Base-by-base conservation (phyloP, 1,139 yeast genomes). In the Geotrichum aggregatum region DNA sequence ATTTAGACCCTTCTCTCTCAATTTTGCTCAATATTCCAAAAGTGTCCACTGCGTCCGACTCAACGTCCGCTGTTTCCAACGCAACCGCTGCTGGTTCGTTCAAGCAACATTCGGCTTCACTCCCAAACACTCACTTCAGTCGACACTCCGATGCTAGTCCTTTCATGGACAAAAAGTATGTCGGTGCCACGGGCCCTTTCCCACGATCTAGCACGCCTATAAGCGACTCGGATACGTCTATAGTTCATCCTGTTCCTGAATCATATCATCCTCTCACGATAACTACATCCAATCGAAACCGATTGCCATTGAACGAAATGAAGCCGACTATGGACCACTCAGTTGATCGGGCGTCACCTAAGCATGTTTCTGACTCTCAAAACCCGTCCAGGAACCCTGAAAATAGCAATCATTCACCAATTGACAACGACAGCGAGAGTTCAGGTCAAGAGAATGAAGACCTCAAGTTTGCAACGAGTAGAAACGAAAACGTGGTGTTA, bases 401-500 rank as follows among this genome's bases (percentile, higher is more conserved):
- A 30, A 41, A 44, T 10, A 34, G 21, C 19, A 33, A 33, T 24
- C 11, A 3, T 2, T 39, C 52, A 13, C 49, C 36, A 13, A 36
- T 46, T 28, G 44, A 40, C 21, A 31, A 44, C 39, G 26, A 47
- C 19, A 22, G 41, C 2, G 49, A 42, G 30, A 31, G 47, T 13
- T 48, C 51, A 16, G 39, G 51, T 24, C 41, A 30, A n/a, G 66
- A 62, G 38, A 60, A 59, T 44, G 67, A 66, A 40, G 69, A 65
- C 48, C 55, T 66, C 26, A 59, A 63, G 11, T 56, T 61, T 19
- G 91, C 91, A 0, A 80, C 86, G 18, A 77, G 82, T 11, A 77
- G 79, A 57, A 84, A 83, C 59, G 88, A 88, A 3, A 83, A 89
- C n/a, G 80, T 84, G n/a, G 84, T 92, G 1, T 71, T 92, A 72